Base-by-base conservation (phyloP, 345 rosid species). In the Schrenkiella parvula region DNA sequence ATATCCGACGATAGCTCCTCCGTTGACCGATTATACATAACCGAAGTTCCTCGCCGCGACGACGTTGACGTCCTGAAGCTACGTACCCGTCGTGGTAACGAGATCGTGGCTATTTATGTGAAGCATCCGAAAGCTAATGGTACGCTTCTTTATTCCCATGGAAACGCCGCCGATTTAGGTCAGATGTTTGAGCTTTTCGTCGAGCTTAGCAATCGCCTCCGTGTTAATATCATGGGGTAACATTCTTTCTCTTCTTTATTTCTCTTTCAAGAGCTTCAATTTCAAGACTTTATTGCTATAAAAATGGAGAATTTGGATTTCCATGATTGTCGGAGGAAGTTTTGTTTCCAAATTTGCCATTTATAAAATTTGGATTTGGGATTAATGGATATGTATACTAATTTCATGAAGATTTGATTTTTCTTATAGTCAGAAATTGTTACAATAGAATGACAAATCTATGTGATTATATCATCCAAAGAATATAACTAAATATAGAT, bases 81-180 rank as follows among this genome's bases (percentile, higher is more conserved):
- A 23, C 80, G 85, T 18, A 91, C 96, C 51, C 84, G 92, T 46
- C 92, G 95, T 21, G 97, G 98, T n/a, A 85, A 87, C 70, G 97
- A 93, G 51, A 84, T 93, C 80, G 90, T 93, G 4, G 95, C 95
- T 9, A 79, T 93, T 31, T 86, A 93, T 69, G 79, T 91, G 3
- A 87, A 82, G 42, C 96, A 95, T 53, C 91, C 90, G 0, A 89
- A 84, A 70, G 93, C 99, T 26, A 66, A 88, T n/a, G 86, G 87
- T 23, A 95, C 97, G 26, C 70, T 95, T 69, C 73, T 95, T 37
- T 91, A 95, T 74, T 93, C 98, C n/a, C 98, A 93, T 71, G 98
- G 98, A 18, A 93, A 93, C 82, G 98, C 97, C 2, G 97, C 98
- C 23, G 97, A 93, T 79, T 86, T 93, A 73, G 97, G 97, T 8